Base-by-base conservation (phyloP, 176 grass and related monocot species). In the Musa schizocarpa region DNA sequence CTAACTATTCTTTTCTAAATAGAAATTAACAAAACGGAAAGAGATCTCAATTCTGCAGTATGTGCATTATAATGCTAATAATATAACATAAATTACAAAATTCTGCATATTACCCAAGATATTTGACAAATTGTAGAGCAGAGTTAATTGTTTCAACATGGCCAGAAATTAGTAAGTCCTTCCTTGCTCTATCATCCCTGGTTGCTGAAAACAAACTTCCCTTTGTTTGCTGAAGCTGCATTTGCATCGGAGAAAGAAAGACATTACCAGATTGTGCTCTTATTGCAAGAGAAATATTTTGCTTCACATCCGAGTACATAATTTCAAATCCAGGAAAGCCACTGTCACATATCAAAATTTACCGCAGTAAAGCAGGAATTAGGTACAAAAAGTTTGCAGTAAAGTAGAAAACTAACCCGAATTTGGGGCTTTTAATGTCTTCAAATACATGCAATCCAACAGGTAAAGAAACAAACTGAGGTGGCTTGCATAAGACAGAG, bases 271-370 rank as follows among this genome's bases (percentile, higher is more conserved):
- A 89, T 65, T 82, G 67, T 68, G 89, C 85, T 75, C 66, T 86
- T 73, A 89, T 77, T 69, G 68, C 89, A 75, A 96, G 89, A 27
- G 92, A 96, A 68, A 96, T 82, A 71, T 92, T 96, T 86, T 87
- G 86, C 57, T 69, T 52, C 49, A 20, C 53, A 73, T 96, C 84
- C 14, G 92, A 89, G 81, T 96, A 87, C n/a, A 65, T 65, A 53
- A 92, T 82, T 86, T 81, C 76, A 52, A 89, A 89, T 73, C 86
- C 84, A 0, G 80, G 63, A 72, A 88, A 92, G n/a, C 83, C 85
- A 77, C 92, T 96, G 76, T 58, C 66, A 79, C 27, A 71, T 54
- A 74, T 51, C 51, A 76, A 26, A 50, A 65, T 57, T 57, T 26
- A 24, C 48, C 14, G n/a, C 29, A 8, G 43, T 21, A 21, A 53